Base-by-base conservation (phyloP, 768 basidiomycete genomes). In the Suillus subluteus region DNA sequence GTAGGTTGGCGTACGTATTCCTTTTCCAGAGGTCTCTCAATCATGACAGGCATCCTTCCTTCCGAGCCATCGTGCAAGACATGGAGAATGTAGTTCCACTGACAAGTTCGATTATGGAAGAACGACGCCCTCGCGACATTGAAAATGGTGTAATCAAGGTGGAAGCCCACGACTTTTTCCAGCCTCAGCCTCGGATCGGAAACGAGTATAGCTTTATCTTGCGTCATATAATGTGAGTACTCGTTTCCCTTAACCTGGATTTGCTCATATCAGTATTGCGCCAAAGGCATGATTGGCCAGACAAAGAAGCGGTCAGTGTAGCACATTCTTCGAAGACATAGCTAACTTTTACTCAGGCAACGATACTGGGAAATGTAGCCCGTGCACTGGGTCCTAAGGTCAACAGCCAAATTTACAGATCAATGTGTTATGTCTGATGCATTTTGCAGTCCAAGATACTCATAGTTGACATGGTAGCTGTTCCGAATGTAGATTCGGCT, bases 81-180 rank as follows among this genome's bases (percentile, higher is more conserved):
- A 73, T 81, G 32, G 78, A 79, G 26, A 76, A 80, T 65, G 41
- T 65, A 13, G 43, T 46, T 7, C 18, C 62, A 11, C 7, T 64
- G 23, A 62, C 65, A 26, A 30, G 46, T 62, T 62, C 41, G 18
- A 65, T 63, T 15, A 63, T 63, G 40, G 77, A 76, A 1, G 72
- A 74, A 21, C 76, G 76, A 63, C 75, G 75, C 4, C 80, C 80
- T 7, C 79, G 76, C 62, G 70, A 75, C 6, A 77, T 73, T 59
- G 79, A 78, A 61, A 64, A 69, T 16, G 73, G 72, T 65, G 72
- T 75, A 21, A 75, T 82, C 26, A 76, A 73, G 55, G 79, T 81
- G 50, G 80, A 82, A 67, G 75, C 72, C 0, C 80, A 81, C 41
- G 76, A 81, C 68, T 79, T 81, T 70, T 82, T 81, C 72, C 75